Conservation (phyloP, 108 stramenopile genomes). For the Parietichytrium sp. region DNA sequence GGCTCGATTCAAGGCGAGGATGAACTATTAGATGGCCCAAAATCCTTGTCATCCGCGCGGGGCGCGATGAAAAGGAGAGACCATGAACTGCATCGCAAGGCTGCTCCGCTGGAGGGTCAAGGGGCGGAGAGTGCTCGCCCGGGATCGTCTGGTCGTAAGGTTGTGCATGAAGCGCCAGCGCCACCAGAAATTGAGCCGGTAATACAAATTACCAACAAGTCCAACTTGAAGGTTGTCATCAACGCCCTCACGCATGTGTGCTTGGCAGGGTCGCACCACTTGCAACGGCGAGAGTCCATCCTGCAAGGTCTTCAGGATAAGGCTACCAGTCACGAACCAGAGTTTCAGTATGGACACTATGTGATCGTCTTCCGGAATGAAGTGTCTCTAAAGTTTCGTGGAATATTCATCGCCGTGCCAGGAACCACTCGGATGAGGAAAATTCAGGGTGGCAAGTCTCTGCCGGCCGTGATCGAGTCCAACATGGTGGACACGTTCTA, state of each 20-base stretch:
- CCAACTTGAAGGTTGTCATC: constrained; percentile 26
- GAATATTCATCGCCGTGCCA: not conserved
- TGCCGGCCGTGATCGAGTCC: not conserved
- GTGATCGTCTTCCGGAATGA: constrained; percentile 36
- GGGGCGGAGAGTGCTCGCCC: too few species aligned
- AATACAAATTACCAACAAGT: not conserved
- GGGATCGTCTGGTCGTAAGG: too few species aligned
- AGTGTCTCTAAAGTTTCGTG: constrained; percentile 26
- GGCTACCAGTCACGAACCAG: not conserved
- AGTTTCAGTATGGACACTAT: constrained; percentile 16
- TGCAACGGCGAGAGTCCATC: not conserved
- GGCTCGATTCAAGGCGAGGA: too few species aligned
- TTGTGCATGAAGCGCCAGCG: too few species aligned
- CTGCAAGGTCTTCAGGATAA: not conserved
- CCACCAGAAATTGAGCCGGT: constrained; percentile 6
- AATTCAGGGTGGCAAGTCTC: not conserved
- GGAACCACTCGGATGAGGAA: not conserved
- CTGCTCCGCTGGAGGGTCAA: too few species aligned
- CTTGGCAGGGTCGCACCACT: not conserved
- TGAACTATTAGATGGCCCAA: too few species aligned
- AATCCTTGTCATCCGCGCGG: too few species aligned
- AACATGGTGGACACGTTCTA: not conserved
- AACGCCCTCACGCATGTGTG: constrained; percentile 12
- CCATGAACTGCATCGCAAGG: too few species aligned
- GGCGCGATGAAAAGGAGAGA: too few species aligned